Evolutionary conservation across 176 grass and related monocot genomes (phyloP), one percentile per base, ranked within the genome.

Genomic region (Lolium perenne): DNA sequence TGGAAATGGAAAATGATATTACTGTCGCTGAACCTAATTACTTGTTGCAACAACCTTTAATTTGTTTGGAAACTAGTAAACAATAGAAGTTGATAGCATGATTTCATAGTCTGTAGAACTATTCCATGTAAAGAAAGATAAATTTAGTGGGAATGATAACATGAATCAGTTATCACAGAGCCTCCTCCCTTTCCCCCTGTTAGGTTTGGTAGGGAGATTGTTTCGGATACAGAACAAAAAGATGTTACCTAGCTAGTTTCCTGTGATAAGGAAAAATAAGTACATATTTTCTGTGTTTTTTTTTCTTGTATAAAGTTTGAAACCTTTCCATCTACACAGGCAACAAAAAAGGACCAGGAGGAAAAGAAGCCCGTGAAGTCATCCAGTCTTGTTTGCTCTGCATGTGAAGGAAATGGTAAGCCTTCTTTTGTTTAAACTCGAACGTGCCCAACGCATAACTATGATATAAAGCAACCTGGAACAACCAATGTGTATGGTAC

Each of bases 351-450:
- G 26, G 81, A 89, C 25, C 78, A 86, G 80, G 70, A 32, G 7
- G 49, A 50, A 63, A 88, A 91, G 76, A 94, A 86, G 61, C 57
- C 77, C 53, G 61, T 22, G 74, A 94, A 94, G 57, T 46, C 3
- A 38, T 84, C 17, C 10, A 95, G 93, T 81, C 76, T 95, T 77
- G 26, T 95, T 45, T 95, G 93, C 74, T 23, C 59, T 57, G 83
- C 23, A 17, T 95, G 93, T 1, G 83, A 92, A 81, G 93, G 93
- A 59, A 95, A 95, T 22, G 93, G 90, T 92, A 60, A 82, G 91
- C 79, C 58, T 80, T 16, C 2, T 68, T 84, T 80, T 74, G 6
- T 60, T n/a, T 91, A 21, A 12, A 81, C 58, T 84, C 50, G 32
- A 75, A 50, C n/a, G n/a, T 4, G 26, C 43, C 41, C 45, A 48